Base-by-base conservation (phyloP, 192 early-diverging fungal species). In the Coemansia sp. region DNA sequence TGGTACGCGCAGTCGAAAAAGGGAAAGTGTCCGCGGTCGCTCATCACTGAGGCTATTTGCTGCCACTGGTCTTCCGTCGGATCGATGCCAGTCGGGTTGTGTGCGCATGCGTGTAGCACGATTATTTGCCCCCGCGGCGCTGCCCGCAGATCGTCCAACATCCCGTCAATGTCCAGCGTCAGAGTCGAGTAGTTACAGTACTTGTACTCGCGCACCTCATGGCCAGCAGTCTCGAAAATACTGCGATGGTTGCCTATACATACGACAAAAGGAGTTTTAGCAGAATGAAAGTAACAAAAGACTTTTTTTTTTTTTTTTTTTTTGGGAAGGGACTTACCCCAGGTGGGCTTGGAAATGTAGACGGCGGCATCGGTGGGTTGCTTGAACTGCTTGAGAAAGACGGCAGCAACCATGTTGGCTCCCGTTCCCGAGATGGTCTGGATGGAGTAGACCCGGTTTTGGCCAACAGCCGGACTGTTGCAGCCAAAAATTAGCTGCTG, bases 1-100 rank as follows among this genome's bases (percentile, higher is more conserved):
- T 97, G 95, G 86, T 99, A 99, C 21, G 97, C 97, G 74, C 89
- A 94, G 76, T 99, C 97, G 65, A 99, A 98, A 86, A 99, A 97
- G 17, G 92, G 88, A 69, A 98, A 91, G 67, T 93, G 95, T 62
- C 90, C 89, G 58, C 82, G 72, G 70, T 86, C 84, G 26, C 80
- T 74, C 74, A 93, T 88, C 11, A 92, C 85, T 22, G 89, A 86
- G 22, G 95, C 94, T 60, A 99, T 95, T 46, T 80, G 70, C 74
- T 87, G 87, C 97, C 97, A 99, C 75, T 99, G 92, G 53, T 90
- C 93, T 18, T 84, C 82, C 1, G 95, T 92, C 21, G 97, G 97
- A 69, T 99, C 97, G 37, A 99, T 93, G 71, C 97, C 97, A 0
- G 97, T 99, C 27, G 97, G 97, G 85, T 99, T 99, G 81, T 99